Base-by-base conservation (phyloP, 2,329 filamentous ascomycete species). In the Septoria linicola region DNA sequence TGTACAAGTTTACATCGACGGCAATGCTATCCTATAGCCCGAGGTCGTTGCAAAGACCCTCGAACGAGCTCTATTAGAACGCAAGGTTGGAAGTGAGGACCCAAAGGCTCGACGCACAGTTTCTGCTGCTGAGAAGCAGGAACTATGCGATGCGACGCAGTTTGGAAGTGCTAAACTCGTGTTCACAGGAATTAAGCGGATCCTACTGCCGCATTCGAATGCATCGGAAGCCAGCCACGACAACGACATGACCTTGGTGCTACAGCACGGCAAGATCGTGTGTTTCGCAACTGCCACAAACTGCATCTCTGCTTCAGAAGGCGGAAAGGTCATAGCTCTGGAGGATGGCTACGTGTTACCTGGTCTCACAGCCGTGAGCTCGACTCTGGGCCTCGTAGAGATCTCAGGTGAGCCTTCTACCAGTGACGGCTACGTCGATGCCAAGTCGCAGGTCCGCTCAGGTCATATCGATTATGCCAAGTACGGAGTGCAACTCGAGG, bases 361-460 rank as follows among this genome's bases (percentile, higher is more conserved):
- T 16, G 41, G 41, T 23, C 30, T 44, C 7, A 34, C 30, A 7
- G 41, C 27, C 4, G 25, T 44, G 16, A 44, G 41, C 17, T 14
- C 19, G 14, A 44, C 41, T 16, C 16, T 44, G 8, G 41, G 41
- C 4, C 17, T 44, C 14, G 41, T 44, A 10, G 41, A 44, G 5
- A 44, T 44, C 41, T 32, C 41, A 8, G 41, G 41, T 14, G 41
- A 44, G 41, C 41, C 41, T 11, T 34, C 41, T n/a, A 34, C 25
- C 27, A 44, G 41, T 27, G 41, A 44, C 16, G 41, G 41, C 7
- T 3, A 32, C 27, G 27, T 44, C 3, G 41, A 44, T 34, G 27
- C 41, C 31, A 34, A 44, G 7, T 20, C 14, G 4, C 13, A 8
- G 7, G 17, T 4, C 25, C 16, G 30, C n/a, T n/a, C n/a, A n/a